Evolutionary conservation across 2,329 filamentous ascomycete species (phyloP).

Genomic region (Grosmannia huntii): DNA sequence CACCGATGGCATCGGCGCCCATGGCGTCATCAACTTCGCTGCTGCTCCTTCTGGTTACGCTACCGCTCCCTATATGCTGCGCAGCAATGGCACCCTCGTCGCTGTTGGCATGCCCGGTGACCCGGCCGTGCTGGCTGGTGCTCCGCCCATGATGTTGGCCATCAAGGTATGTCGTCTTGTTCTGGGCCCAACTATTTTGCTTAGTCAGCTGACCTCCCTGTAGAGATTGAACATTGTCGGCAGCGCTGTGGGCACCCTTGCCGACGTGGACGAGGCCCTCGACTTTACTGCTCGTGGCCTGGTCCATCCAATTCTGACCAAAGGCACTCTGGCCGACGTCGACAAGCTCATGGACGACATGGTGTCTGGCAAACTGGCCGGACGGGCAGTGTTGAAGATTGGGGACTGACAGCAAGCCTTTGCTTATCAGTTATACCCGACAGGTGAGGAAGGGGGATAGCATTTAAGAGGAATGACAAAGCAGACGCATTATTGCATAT

Average conservation of each 20-base stretch:
- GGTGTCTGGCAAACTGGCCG: conserved; percentile 3
- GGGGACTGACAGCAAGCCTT: neutral
- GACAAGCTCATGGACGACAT: conserved; percentile 7
- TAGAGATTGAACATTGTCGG: conserved; percentile 9
- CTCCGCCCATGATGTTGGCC: conserved; percentile 6
- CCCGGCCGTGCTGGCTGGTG: conserved; percentile 26
- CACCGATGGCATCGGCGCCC: conserved; percentile 72
- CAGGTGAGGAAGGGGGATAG: too few relatives aligned
- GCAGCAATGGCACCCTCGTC: conserved; percentile 67
- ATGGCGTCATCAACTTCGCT: conserved; percentile 77
- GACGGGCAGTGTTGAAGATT: conserved; percentile 7
- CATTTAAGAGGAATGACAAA: too few relatives aligned
- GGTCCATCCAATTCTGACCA: conserved; percentile 9
- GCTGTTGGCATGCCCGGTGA: conserved; percentile 78
- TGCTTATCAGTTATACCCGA: too few relatives aligned
- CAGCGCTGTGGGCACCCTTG: conserved; percentile 7
- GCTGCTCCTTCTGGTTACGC: conserved; percentile 87
- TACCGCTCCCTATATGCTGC: conserved; percentile 77
- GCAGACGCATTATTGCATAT: too few relatives aligned
- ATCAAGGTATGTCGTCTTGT: conserved; percentile 1
- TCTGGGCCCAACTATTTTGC: neutral
- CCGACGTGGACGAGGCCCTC: conserved; percentile 9
- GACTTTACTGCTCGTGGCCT: conserved; percentile 8
- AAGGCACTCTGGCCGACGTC: conserved; percentile 8
- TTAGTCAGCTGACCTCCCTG: neutral